Evolutionary conservation across 192 early-diverging fungal species (phyloP).

Genomic region (Backusella morwellensis): DNA sequence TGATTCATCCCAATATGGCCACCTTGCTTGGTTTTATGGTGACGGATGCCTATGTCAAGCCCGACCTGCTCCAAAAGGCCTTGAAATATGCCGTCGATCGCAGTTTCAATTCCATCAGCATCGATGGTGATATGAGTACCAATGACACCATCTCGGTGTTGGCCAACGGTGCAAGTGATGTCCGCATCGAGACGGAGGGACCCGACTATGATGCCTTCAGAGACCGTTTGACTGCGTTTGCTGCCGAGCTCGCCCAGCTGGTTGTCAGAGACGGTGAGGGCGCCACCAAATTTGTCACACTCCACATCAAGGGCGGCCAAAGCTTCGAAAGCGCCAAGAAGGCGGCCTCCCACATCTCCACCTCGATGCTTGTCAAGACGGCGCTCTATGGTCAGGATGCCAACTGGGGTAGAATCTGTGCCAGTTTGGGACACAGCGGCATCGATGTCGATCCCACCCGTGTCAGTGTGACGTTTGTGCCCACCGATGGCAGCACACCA

Average conservation of each 20-base stretch:
- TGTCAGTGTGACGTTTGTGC: constrained; percentile 76
- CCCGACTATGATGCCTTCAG: constrained; percentile 67
- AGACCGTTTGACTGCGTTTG: constrained; percentile 75
- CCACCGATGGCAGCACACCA: constrained; percentile 57
- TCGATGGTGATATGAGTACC: constrained; percentile 97
- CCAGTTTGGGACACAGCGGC: constrained; percentile 40
- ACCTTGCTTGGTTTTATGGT: constrained; percentile 86
- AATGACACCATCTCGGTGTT: constrained; percentile 92
- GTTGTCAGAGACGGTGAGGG: constrained; percentile 97
- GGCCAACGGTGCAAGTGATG: constrained; percentile 74
- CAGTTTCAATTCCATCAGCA: constrained; percentile 92
- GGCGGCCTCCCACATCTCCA: constrained; percentile 85
- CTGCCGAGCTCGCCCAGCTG: constrained; percentile 82
- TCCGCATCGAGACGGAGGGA: constrained; percentile 41
- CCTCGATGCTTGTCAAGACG: constrained; percentile 93
- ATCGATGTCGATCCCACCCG: constrained; percentile 70
- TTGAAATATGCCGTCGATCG: constrained; percentile 80
- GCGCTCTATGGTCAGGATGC: constrained; percentile 96
- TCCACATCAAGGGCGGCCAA: constrained; percentile 77
- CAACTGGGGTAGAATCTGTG: constrained; percentile 89
- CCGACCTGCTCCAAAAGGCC: constrained; percentile 66
- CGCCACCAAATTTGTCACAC: constrained; percentile 95
- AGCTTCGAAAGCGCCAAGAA: constrained; percentile 77
- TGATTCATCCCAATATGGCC: constrained; percentile 99
- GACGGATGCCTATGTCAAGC: constrained; percentile 76